phyloP scores from a whole-genome alignment of 164 flowering plant genomes.

The Nymphaea colorata region DNA sequence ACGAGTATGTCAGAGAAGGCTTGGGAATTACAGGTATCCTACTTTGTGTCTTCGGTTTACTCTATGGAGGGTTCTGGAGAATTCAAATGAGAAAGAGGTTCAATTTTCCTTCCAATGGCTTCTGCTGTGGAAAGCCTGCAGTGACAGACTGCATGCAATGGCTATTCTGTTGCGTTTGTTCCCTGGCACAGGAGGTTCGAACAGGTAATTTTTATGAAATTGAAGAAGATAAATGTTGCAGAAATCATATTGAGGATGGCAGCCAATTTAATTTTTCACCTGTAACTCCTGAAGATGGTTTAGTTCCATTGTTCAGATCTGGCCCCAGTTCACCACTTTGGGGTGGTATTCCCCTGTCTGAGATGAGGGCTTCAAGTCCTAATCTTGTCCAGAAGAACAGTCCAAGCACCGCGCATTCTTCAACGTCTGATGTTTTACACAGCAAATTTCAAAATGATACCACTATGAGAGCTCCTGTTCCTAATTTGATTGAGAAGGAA shows the following conservation, averaged over 20 bases:
- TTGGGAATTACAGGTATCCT: slow-evolving; percentile 53
- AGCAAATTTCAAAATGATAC: neutral
- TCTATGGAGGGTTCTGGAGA: slow-evolving; percentile 98
- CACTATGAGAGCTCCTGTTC: neutral
- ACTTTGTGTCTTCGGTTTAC: slow-evolving; percentile 71
- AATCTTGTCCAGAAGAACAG: neutral
- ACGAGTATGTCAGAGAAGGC: slow-evolving; percentile 45
- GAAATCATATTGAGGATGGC: slow-evolving; percentile 15
- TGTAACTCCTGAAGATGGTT: slow-evolving; percentile 32
- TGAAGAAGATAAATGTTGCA: slow-evolving; percentile 50
- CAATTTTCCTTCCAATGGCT: slow-evolving; percentile 49
- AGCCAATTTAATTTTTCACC: slow-evolving; percentile 17
- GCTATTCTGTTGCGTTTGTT: slow-evolving; percentile 95
- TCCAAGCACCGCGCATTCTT: neutral
- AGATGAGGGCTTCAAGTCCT: slow-evolving; percentile 6
- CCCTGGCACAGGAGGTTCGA: slow-evolving; percentile 91
- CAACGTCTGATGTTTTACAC: neutral
- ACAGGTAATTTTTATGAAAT: slow-evolving; percentile 73
- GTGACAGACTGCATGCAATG: slow-evolving; percentile 68
- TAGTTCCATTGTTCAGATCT: slow-evolving; percentile 8
- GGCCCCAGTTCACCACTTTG: slow-evolving; percentile 15
- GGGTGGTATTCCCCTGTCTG: slow-evolving; percentile 9
- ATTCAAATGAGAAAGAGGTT: slow-evolving; percentile 89
- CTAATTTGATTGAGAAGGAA: neutral
- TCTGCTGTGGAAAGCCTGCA: slow-evolving; percentile 53